These are phyloP conservation scores for Lecanicillium sp. DNA, from an alignment of 2,329 filamentous ascomycete species.

Conservation along the genomic window DNA sequence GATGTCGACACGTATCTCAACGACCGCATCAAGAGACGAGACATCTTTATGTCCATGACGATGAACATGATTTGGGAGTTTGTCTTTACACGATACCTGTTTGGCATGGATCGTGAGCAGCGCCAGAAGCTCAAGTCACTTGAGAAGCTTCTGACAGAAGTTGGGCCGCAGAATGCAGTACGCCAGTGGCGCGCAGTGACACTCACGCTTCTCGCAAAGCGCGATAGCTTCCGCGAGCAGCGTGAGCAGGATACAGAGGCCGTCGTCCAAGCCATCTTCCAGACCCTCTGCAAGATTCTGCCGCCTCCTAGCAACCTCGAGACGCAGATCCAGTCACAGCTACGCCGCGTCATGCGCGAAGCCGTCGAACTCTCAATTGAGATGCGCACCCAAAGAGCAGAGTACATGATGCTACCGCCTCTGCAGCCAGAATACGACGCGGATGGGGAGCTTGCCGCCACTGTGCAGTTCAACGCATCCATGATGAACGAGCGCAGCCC, in stretches of 20 bases:
- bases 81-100: constrained; percentile 94
- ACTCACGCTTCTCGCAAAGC: constrained; percentile 75
- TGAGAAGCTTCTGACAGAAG: constrained; percentile 84
- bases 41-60: constrained; percentile 96
- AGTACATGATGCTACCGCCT: constrained; percentile 98
- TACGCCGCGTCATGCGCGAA: constrained; percentile 79
- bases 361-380: constrained; percentile 89
- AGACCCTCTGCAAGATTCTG: constrained; percentile 74
- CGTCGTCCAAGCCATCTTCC: constrained; percentile 79
- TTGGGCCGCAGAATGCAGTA: constrained; percentile 81
- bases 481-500: constrained; percentile 92
- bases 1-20: constrained; percentile 83
- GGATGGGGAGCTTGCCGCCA: constrained; percentile 80
- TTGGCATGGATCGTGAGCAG: constrained; percentile 97
- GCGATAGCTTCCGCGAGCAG: constrained; percentile 73
- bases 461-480: constrained; percentile 83
- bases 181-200: constrained; percentile 96
- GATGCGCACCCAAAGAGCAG: constrained; percentile 93
- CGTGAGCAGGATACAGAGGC: constrained; percentile 87
- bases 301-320: constrained; percentile 79
- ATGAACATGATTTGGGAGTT: constrained; percentile 99
- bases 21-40: constrained; percentile 80
- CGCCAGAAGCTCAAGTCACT: constrained; percentile 94
- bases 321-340: constrained; percentile 70
- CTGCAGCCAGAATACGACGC: constrained; percentile 91